Evolutionary conservation across 192 early-diverging fungal species (phyloP).

Genomic region (Jimgerdemannia flammicorona): DNA sequence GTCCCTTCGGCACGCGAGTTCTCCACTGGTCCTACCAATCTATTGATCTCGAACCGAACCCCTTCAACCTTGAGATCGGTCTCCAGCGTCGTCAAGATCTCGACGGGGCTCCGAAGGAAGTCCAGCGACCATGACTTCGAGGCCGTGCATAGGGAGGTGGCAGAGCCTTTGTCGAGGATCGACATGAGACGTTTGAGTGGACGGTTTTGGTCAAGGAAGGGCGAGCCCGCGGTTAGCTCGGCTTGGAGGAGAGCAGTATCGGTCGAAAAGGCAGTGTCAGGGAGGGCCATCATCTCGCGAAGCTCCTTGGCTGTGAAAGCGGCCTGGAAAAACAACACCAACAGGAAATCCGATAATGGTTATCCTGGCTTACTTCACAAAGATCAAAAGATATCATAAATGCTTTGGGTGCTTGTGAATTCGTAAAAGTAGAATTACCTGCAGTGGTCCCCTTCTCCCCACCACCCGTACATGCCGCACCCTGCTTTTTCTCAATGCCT

Average conservation of each 20-base stretch:
- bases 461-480: conserved; percentile 85
- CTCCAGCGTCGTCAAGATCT: conserved; percentile 28
- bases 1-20: conserved; percentile 56
- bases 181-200: conserved; percentile 84
- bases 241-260: conserved; percentile 54
- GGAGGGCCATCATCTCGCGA: conserved; percentile 85
- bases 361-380: neutral
- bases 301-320: conserved; percentile 96
- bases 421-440: conserved; percentile 44
- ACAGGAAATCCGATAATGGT: neutral
- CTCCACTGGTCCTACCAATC: conserved; percentile 59
- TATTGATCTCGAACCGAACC: conserved; percentile 62
- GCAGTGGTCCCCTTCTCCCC: conserved; percentile 87
- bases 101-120: conserved; percentile 70
- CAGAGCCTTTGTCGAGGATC: conserved; percentile 60
- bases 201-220: conserved; percentile 43
- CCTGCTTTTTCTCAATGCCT: conserved; percentile 55
- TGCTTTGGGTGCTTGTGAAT: neutral
- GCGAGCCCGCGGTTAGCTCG: conserved; percentile 43
- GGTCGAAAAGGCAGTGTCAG: conserved; percentile 53
- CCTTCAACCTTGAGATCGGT: conserved; percentile 20
- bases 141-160: conserved; percentile 6
- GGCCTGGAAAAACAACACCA: conserved; percentile 27
- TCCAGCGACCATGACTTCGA: conserved; percentile 66
- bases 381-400: conserved; percentile 6